These are phyloP conservation scores for Urtica urens DNA, from an alignment of 306 rosid species.

Conservation along the genomic window DNA sequence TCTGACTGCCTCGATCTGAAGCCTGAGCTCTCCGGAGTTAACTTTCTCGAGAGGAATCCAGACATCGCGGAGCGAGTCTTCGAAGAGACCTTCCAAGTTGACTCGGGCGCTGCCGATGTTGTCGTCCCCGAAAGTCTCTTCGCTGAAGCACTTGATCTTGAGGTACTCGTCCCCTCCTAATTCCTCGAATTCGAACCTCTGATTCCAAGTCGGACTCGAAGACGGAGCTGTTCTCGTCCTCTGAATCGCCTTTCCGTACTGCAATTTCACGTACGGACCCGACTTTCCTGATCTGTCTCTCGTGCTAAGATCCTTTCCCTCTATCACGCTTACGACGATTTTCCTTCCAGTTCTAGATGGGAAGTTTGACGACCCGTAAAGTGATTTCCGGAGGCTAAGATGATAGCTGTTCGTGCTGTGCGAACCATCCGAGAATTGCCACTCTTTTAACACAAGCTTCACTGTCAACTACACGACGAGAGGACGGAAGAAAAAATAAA, in stretches of 20 bases:
- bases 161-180: slow-evolving; percentile 70
- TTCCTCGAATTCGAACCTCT: slow-evolving; percentile 75
- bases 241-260: slow-evolving; percentile 39
- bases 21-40: slow-evolving; percentile 84
- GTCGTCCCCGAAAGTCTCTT: slow-evolving; percentile 72
- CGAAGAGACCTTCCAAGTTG: slow-evolving; percentile 82
- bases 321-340: slow-evolving; percentile 51
- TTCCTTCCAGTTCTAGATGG: slow-evolving; percentile 73
- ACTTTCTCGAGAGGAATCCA: slow-evolving; percentile 94
- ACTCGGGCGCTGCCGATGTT: slow-evolving; percentile 81
- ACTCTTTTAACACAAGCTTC: slow-evolving; percentile 64
- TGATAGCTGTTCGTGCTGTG: slow-evolving; percentile 40
- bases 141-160: slow-evolving; percentile 55
- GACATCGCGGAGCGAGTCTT: slow-evolving; percentile 57
- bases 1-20: slow-evolving; percentile 65
- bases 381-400: slow-evolving; percentile 30
- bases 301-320: slow-evolving; percentile 60
- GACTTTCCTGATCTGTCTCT: slow-evolving; percentile 67
- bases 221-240: slow-evolving; percentile 51
- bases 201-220: slow-evolving; percentile 61
- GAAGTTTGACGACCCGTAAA: slow-evolving; percentile 58
- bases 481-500: no score
- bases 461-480: slow-evolving; percentile 72
- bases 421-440: slow-evolving; percentile 93
- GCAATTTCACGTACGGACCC: slow-evolving; percentile 64